These are phyloP conservation scores for Veloboletus limbatus DNA, from an alignment of 1,284 basidiomycete genomes.

Conservation along the genomic window DNA sequence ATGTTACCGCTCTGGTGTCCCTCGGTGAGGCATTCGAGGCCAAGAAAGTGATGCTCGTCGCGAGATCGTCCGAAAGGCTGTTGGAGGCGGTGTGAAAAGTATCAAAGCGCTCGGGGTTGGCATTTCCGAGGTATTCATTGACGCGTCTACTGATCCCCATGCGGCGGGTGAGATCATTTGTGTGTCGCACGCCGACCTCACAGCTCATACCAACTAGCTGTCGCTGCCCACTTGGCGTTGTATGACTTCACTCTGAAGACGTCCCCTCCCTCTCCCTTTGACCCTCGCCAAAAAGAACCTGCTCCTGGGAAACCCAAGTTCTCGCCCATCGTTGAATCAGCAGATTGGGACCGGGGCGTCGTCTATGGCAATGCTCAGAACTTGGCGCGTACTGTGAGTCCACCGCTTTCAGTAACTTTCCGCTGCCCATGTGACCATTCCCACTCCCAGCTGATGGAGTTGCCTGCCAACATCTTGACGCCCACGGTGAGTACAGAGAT, in stretches of 20 bases:
- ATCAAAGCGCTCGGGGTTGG: constrained; percentile 57
- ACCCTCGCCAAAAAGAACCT: constrained; percentile 48
- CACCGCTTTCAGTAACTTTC: background rate
- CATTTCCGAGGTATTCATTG: constrained; percentile 56
- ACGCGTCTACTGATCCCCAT: constrained; percentile 66
- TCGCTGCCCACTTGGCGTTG: constrained; percentile 69
- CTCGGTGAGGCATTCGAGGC: constrained; percentile 58
- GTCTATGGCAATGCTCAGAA: constrained; percentile 82
- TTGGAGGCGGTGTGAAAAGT: constrained; percentile 66
- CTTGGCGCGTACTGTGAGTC: constrained; percentile 69
- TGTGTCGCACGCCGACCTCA: background rate
- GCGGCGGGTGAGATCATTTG: constrained; percentile 54
- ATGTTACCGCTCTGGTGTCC: constrained; percentile 56
- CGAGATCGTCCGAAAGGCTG: constrained; percentile 63
- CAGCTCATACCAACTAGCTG: constrained; percentile 46
- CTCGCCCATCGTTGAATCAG: constrained; percentile 42
- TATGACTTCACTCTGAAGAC: constrained; percentile 81
- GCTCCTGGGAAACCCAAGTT: constrained; percentile 50
- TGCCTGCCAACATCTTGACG: constrained; percentile 82
- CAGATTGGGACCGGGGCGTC: constrained; percentile 70
- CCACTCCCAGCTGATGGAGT: constrained; percentile 76
- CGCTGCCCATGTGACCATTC: constrained; percentile 3
- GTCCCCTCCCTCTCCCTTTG: constrained; percentile 54
- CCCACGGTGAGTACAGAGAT: constrained; percentile 52
- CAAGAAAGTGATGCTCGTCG: constrained; percentile 50